Evolutionary conservation across 1,139 yeast genomes (phyloP).

Genomic region (Magnusiomyces paraingens): DNA sequence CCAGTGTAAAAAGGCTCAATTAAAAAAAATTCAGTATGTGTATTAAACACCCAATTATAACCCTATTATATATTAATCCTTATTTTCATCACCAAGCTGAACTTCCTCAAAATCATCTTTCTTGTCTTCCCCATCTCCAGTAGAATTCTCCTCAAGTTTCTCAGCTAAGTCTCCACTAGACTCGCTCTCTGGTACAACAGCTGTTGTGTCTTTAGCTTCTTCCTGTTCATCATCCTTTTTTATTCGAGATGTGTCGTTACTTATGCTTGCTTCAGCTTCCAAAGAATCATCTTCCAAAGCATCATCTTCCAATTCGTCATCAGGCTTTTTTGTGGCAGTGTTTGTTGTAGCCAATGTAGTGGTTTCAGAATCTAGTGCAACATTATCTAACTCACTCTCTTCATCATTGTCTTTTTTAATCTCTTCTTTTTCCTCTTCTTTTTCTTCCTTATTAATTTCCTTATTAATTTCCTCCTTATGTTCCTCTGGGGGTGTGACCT

Average conservation of each 20-base stretch:
- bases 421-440: conserved; percentile 18
- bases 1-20: too few species aligned
- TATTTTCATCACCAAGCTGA: background rate
- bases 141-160: conserved; percentile 1
- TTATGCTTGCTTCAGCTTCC: conserved; percentile 24
- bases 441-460: background rate
- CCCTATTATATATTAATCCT: too few species aligned
- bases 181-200: conserved; percentile 1
- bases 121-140: background rate
- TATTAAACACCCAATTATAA: too few species aligned
- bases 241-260: conserved; percentile 3
- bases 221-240: conserved; percentile 17
- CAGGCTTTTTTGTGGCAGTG: background rate
- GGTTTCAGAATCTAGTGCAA: background rate
- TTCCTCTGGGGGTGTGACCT: conserved; percentile 1
- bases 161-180: conserved; percentile 2
- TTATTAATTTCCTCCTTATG: background rate
- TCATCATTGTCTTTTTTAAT: conserved; percentile 24
- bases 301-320: conserved; percentile 19
- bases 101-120: conserved; percentile 9
- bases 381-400: conserved; percentile 18
- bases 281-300: conserved; percentile 25
- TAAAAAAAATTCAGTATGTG: too few species aligned
- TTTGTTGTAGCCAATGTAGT: background rate
- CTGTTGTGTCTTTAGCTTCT: conserved; percentile 6